Evolutionary conservation across 768 basidiomycete genomes (phyloP).

Genomic region (Megacollybia marginata): DNA sequence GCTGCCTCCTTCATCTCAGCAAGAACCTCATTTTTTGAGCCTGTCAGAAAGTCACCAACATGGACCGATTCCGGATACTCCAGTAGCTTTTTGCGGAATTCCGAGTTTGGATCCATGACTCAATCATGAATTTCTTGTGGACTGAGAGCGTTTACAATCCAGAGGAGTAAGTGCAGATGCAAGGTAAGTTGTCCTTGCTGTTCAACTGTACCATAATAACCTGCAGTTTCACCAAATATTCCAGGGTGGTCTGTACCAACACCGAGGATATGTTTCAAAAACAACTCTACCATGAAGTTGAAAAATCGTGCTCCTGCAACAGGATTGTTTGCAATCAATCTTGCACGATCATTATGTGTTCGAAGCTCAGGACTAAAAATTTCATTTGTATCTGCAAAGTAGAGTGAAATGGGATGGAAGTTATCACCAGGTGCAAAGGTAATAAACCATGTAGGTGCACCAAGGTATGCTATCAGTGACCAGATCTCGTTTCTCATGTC

Average conservation of each 20-base stretch:
- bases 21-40: too few species aligned
- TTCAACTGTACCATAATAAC: slow-evolving; percentile 26
- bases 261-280: slow-evolving; percentile 13
- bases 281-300: slow-evolving; percentile 10
- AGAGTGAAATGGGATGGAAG: slow-evolving; percentile 24
- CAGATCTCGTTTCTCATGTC: slow-evolving; percentile 23
- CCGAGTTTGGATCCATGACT: too few species aligned
- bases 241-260: slow-evolving; percentile 10
- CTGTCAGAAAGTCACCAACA: too few species aligned
- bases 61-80: too few species aligned
- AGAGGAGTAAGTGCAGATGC: slow-evolving; percentile 17
- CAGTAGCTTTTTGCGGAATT: too few species aligned
- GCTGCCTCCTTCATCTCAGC: too few species aligned
- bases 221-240: slow-evolving; percentile 19
- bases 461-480: slow-evolving; percentile 14
- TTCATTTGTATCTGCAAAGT: slow-evolving; percentile 19
- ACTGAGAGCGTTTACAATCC: slow-evolving; percentile 8
- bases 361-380: slow-evolving; percentile 11
- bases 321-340: slow-evolving; percentile 6
- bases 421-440: slow-evolving; percentile 24
- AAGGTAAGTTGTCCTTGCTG: slow-evolving; percentile 15
- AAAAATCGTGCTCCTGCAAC: slow-evolving; percentile 14
- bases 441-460: slow-evolving; percentile 25
- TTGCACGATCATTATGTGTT: background rate
- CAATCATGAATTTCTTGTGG: too few species aligned